These are phyloP conservation scores for Boeremia exigua DNA, from an alignment of 2,329 filamentous ascomycete genomes.

Conservation along the genomic window DNA sequence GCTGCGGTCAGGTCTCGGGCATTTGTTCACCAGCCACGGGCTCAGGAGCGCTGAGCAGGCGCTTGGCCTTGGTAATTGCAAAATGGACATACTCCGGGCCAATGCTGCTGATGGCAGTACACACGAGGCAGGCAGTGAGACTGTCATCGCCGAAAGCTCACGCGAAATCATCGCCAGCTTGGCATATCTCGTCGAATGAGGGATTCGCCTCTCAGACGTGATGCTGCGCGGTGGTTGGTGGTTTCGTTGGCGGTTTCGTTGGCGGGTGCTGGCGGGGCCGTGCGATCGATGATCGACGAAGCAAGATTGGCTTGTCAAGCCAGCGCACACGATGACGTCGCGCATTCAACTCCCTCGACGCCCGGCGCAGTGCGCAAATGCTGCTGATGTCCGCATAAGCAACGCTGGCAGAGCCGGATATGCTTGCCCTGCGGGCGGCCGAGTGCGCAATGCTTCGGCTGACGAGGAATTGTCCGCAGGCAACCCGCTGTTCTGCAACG, in stretches of 20 bases:
- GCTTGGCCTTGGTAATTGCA: conserved; percentile 6
- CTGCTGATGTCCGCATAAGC: conserved; percentile 12
- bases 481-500: conserved; percentile 19
- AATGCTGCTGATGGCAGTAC: conserved; percentile 4
- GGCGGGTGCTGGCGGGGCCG: conserved; percentile 8
- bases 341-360: not conserved
- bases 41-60: not conserved
- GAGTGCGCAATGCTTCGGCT: conserved; percentile 5
- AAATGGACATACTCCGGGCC: conserved; percentile 6
- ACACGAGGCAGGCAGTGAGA: conserved; percentile 4
- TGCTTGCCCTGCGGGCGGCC: not conserved
- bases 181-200: conserved; percentile 2
- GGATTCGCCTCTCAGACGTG: conserved; percentile 3
- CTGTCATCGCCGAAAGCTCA: not conserved
- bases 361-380: not conserved
- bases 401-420: not conserved
- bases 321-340: conserved; percentile 9
- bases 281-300: conserved; percentile 6
- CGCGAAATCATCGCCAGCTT: not conserved
- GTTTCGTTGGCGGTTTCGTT: conserved; percentile 4
- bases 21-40: not conserved
- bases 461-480: not conserved
- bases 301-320: not conserved
- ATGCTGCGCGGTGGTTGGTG: not conserved
- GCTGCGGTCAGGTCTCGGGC: not conserved